A percentile compares a stretch with the other conserved stretches of the same genome.
Evolutionary conservation across 192 early-diverging fungal species (phyloP).

Genomic region (Linnemannia schmuckeri): DNA sequence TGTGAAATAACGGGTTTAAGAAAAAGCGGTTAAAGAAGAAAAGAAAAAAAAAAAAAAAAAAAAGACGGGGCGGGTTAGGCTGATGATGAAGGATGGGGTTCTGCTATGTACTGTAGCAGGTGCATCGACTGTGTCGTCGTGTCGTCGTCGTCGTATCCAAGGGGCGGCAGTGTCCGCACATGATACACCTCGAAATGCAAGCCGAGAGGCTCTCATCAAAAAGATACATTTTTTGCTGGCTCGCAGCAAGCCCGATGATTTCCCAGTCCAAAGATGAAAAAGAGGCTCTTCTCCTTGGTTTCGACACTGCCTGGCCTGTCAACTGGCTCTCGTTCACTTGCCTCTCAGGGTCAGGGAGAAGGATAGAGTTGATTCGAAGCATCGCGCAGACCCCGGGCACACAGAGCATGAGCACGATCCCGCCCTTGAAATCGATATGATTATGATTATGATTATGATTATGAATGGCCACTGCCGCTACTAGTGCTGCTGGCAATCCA

Average conservation of each 20-base stretch:
- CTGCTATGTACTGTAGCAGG: not conserved
- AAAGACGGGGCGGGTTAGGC: conserved; percentile 8
- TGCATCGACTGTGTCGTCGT: not conserved
- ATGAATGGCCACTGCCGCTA: not conserved
- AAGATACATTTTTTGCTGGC: not conserved
- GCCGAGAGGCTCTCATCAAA: not conserved
- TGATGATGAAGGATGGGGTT: not conserved
- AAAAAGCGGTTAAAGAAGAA: not conserved
- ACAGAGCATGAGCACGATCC: not conserved
- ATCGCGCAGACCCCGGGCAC: not conserved
- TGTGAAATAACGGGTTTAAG: not conserved
- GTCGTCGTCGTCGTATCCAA: not conserved
- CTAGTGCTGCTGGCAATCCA: not conserved
- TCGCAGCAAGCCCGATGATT: not conserved
- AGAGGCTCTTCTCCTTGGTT: not conserved
- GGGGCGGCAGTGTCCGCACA: conserved; percentile 5
- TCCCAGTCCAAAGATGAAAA: not conserved
- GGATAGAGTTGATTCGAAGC: not conserved
- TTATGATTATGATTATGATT: too few relatives aligned
- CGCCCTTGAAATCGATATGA: not conserved
- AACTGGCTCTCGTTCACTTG: not conserved
- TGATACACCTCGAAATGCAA: not conserved
- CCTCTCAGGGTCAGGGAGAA: not conserved
- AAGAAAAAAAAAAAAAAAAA: not conserved
- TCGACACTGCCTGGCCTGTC: not conserved